Percentiles rank a stretch among this genome's conserved stretches.
Conservation (phyloP, 345 rosid genomes). For the Clausena lansium region DNA sequence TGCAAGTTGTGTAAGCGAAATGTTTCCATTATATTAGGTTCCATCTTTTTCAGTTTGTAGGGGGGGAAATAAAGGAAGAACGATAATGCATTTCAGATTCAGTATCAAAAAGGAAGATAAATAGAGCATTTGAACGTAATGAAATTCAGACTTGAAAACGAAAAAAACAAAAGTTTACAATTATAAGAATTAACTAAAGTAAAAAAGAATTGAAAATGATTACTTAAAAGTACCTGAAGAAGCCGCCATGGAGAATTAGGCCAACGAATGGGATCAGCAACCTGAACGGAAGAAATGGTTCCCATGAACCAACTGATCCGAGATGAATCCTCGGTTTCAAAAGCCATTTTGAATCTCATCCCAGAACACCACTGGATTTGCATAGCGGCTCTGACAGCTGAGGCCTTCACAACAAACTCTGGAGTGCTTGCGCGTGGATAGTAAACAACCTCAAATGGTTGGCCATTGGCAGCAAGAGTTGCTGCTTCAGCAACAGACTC, state of each 20-base stretch:
- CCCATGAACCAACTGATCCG: not conserved
- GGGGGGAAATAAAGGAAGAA: not conserved
- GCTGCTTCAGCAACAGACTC: constrained; percentile 83
- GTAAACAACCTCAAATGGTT: constrained; percentile 74
- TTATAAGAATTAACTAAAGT: not conserved
- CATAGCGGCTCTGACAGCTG: constrained; percentile 68
- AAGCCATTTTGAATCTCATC: not conserved
- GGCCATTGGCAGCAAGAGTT: constrained; percentile 56
- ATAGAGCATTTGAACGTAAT: not conserved
- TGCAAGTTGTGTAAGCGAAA: not conserved
- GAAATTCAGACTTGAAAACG: not conserved
- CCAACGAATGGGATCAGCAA: not conserved
- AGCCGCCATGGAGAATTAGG: constrained; percentile 81
- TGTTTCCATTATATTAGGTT: not conserved
- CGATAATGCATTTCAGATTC: not conserved
- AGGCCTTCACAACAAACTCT: constrained; percentile 77
- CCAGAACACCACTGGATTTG: constrained; percentile 25
- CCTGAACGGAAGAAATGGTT: not conserved
- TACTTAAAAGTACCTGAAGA: constrained; percentile 57
- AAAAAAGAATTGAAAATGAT: not conserved
- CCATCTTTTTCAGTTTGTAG: not conserved
- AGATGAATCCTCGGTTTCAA: not conserved
- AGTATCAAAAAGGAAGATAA: not conserved
- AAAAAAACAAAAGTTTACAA: not conserved
- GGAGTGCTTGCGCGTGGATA: constrained; percentile 86